Evolutionary conservation across 345 rosid species (phyloP).

Genomic region (Tarenaya hassleriana): DNA sequence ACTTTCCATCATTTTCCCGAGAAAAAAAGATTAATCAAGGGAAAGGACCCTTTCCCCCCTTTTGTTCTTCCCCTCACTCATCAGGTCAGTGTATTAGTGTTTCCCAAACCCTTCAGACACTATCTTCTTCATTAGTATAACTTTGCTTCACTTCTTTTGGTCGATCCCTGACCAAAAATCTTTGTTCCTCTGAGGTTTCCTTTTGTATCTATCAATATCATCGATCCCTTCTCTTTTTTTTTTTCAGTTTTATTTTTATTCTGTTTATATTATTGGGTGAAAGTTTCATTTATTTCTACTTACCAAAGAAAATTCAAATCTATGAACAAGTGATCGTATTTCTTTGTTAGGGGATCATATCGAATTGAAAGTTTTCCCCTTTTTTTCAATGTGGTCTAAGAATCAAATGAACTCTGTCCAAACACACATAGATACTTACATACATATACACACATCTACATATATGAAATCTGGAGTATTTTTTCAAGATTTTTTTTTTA

Average conservation of each 20-base stretch:
- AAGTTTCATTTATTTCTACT: background rate
- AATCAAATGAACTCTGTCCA: too few species aligned
- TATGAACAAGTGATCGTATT: slow-evolving; percentile 12
- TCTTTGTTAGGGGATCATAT: slow-evolving; percentile 11
- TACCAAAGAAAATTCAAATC: slow-evolving; percentile 17
- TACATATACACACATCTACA: too few species aligned
- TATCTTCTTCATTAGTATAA: slow-evolving; percentile 29
- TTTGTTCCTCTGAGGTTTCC: slow-evolving; percentile 20
- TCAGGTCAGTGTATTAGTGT: slow-evolving; percentile 34
- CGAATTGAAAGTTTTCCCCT: too few species aligned
- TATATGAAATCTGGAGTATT: too few species aligned
- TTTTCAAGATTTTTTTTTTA: background rate
- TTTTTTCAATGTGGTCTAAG: too few species aligned
- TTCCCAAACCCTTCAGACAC: slow-evolving; percentile 29
- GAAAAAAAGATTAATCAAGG: too few species aligned
- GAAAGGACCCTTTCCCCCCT: slow-evolving; percentile 17
- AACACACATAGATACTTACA: too few species aligned
- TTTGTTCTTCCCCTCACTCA: slow-evolving; percentile 25
- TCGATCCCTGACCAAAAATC: slow-evolving; percentile 28
- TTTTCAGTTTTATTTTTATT: slow-evolving; percentile 6
- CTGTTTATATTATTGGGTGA: background rate
- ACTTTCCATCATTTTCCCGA: slow-evolving; percentile 36
- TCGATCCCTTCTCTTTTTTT: too few species aligned
- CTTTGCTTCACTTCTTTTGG: slow-evolving; percentile 37
- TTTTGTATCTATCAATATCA: too few species aligned